Evolutionary conservation across 768 basidiomycete species (phyloP).

Genomic region (Boletus vinaceobasis): DNA sequence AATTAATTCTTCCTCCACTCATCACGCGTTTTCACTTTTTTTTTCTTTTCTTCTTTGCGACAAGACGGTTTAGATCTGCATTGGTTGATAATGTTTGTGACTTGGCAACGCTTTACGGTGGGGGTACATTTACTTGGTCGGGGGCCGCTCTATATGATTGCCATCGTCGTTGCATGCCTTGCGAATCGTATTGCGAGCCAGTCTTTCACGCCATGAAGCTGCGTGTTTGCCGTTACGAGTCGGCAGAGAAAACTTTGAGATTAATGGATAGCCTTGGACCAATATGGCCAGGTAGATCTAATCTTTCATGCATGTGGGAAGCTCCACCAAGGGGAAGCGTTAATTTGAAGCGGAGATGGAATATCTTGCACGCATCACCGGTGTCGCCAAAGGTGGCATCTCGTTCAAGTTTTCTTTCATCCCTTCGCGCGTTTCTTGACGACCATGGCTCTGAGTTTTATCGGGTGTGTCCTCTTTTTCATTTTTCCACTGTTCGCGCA

Average conservation of each 20-base stretch:
- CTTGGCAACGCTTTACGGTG: not conserved
- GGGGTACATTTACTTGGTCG: conserved; percentile 7
- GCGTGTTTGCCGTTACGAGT: not conserved
- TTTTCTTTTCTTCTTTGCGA: not conserved
- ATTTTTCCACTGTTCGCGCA: not conserved
- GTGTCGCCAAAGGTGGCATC: conserved; percentile 12
- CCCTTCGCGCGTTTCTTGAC: conserved; percentile 8
- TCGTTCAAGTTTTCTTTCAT: conserved; percentile 19
- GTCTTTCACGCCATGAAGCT: not conserved
- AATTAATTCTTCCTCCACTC: conserved; percentile 4
- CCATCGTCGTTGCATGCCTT: not conserved
- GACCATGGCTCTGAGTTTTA: conserved; percentile 71
- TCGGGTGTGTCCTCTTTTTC: conserved; percentile 47
- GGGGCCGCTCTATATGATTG: conserved; percentile 9
- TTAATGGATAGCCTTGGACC: not conserved
- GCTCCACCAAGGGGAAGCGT: not conserved
- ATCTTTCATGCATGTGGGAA: not conserved
- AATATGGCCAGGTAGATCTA: not conserved
- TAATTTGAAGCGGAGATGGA: conserved; percentile 29
- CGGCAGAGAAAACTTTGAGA: not conserved
- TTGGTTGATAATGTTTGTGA: not conserved
- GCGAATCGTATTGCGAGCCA: not conserved
- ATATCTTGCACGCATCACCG: conserved; percentile 10
- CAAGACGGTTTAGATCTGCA: not conserved
- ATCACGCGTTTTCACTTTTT: not conserved